Conservation (phyloP, 331 rosid species). For the Prunus yedoensis region DNA sequence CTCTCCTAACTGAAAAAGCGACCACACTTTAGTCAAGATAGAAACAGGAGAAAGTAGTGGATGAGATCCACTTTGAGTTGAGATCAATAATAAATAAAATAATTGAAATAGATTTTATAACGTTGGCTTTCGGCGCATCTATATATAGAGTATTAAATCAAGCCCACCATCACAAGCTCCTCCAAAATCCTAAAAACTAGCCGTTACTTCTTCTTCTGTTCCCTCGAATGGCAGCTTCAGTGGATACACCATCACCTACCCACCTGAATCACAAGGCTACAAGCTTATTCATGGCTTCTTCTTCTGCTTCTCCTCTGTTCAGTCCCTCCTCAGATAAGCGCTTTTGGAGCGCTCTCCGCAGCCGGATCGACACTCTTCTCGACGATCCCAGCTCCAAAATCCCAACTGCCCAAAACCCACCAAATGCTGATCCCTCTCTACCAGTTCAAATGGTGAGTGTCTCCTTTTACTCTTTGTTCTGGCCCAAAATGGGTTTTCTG, state of each 20-base stretch:
- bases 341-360: conserved; percentile 69
- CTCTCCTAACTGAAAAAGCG: neutral
- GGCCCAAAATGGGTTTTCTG: neutral
- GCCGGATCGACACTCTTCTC: conserved; percentile 48
- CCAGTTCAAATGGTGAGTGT: conserved; percentile 31
- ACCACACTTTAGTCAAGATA: neutral
- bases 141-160: conserved; percentile 16
- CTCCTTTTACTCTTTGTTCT: neutral
- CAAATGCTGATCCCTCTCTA: conserved; percentile 21
- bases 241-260: conserved; percentile 48
- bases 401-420: conserved; percentile 13
- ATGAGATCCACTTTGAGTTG: neutral
- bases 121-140: conserved; percentile 41
- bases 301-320: conserved; percentile 43
- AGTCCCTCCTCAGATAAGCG: conserved; percentile 79
- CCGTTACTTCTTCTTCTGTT: conserved; percentile 49
- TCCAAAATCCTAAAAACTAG: conserved; percentile 52
- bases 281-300: conserved; percentile 26
- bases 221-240: conserved; percentile 49
- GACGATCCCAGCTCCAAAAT: conserved; percentile 29
- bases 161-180: conserved; percentile 12
- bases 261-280: conserved; percentile 42
- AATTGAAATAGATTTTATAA: conserved; percentile 28
- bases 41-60: conserved; percentile 13
- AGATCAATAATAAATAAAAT: conserved; percentile 9